Conservation (phyloP, 768 basidiomycete species). For the Jaapia argillacea region DNA sequence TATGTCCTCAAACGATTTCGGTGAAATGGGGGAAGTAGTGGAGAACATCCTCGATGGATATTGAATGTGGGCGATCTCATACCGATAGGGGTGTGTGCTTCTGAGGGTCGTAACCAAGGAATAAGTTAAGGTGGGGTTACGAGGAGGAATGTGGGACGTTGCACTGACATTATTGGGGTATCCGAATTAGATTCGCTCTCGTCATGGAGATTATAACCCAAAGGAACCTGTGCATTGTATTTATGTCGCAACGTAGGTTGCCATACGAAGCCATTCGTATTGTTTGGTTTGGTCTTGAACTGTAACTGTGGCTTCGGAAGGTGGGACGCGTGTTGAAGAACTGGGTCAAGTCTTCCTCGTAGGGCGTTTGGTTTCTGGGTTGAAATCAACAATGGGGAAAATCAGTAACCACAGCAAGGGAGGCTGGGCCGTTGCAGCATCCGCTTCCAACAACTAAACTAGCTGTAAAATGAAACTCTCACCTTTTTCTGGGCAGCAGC, state of each 20-base stretch:
- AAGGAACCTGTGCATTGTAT: slow-evolving; percentile 74
- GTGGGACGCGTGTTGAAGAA: slow-evolving; percentile 64
- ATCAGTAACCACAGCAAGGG: no score
- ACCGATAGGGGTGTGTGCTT: slow-evolving; percentile 70
- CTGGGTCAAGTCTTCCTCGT: slow-evolving; percentile 42
- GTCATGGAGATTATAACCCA: slow-evolving; percentile 49
- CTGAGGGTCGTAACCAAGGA: slow-evolving; percentile 10
- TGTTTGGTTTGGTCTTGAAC: slow-evolving; percentile 55
- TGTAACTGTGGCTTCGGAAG: slow-evolving; percentile 74
- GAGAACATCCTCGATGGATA: slow-evolving; percentile 66
- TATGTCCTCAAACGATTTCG: slow-evolving; percentile 51
- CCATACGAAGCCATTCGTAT: slow-evolving; percentile 49
- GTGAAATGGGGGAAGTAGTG: slow-evolving; percentile 34
- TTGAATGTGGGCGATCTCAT: slow-evolving; percentile 68
- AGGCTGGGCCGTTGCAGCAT: no score
- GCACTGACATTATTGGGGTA: no score
- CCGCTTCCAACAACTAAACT: no score
- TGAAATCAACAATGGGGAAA: not conserved
- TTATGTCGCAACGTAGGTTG: slow-evolving; percentile 64
- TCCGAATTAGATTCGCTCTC: slow-evolving; percentile 14
- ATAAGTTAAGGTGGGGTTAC: not conserved
- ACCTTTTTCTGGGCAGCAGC: slow-evolving; percentile 7
- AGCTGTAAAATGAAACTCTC: no score
- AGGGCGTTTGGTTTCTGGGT: slow-evolving; percentile 22
- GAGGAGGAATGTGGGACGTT: no score